Conservation (phyloP, 192 early-diverging fungal genomes). For the Coemansia sp. region DNA sequence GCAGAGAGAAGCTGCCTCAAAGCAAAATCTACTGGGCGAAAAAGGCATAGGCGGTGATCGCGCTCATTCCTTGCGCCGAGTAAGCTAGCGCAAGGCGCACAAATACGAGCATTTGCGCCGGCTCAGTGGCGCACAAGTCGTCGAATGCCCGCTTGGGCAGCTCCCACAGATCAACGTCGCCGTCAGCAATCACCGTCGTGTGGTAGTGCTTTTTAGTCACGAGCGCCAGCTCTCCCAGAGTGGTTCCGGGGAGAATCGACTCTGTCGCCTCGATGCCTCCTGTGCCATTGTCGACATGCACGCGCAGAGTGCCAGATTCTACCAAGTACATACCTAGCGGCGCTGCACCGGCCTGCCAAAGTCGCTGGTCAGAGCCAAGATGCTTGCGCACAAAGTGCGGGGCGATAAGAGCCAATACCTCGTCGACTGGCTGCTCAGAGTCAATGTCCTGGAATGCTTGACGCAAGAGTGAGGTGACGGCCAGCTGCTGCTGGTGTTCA, state of each 20-base stretch:
- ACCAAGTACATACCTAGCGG: constrained; percentile 71
- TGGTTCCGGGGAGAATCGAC: constrained; percentile 88
- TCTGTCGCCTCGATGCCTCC: constrained; percentile 59
- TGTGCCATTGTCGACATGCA: constrained; percentile 51
- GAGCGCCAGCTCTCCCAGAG: constrained; percentile 85
- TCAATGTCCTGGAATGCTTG: constrained; percentile 69
- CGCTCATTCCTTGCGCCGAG: constrained; percentile 62
- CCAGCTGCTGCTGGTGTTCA: constrained; percentile 21
- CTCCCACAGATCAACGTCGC: constrained; percentile 72
- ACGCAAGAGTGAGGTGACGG: constrained; percentile 58
- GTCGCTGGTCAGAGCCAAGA: constrained; percentile 56
- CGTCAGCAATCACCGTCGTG: constrained; percentile 64
- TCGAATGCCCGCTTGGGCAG: constrained; percentile 68
- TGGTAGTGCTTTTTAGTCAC: constrained; percentile 62
- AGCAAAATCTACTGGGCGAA: constrained; percentile 23
- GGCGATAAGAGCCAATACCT: constrained; percentile 61
- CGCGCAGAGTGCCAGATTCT: constrained; percentile 71
- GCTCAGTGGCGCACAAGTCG: constrained; percentile 66
- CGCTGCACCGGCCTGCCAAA: constrained; percentile 68
- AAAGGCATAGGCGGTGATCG: constrained; percentile 58
- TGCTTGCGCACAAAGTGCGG: constrained; percentile 67
- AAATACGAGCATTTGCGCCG: constrained; percentile 73
- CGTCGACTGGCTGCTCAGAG: constrained; percentile 47
- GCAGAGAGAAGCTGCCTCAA: background rate
- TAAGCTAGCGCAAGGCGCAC: constrained; percentile 74